Conservation (phyloP, 2,329 filamentous ascomycete genomes). For the Trematosphaeria pertusa region DNA sequence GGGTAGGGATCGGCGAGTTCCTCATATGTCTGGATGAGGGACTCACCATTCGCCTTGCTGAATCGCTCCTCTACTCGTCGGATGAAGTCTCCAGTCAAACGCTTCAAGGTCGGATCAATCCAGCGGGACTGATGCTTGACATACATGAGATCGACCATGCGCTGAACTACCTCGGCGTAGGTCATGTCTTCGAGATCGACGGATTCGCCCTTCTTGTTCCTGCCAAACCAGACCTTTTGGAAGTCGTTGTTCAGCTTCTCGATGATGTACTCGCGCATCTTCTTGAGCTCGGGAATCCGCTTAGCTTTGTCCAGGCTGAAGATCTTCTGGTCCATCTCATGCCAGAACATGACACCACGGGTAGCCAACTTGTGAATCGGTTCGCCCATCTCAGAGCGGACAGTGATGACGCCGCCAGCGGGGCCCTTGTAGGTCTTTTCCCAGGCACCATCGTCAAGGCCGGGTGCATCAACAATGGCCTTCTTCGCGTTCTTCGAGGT, state of each 20-base stretch:
- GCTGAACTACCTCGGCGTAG: conserved; percentile 54
- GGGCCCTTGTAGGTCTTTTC: conserved; percentile 66
- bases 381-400: conserved; percentile 98
- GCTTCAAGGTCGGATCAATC: conserved; percentile 72
- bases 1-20: conserved; percentile 85
- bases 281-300: conserved; percentile 51
- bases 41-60: conserved; percentile 76
- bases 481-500: conserved; percentile 54
- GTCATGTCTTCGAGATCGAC: conserved; percentile 59
- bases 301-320: conserved; percentile 91
- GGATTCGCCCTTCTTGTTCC: conserved; percentile 50
- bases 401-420: conserved; percentile 92
- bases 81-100: conserved; percentile 92
- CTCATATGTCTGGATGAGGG: conserved; percentile 86
- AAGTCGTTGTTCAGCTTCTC: conserved; percentile 56
- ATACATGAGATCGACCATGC: conserved; percentile 57
- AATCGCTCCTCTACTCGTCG: conserved; percentile 97
- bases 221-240: conserved; percentile 58
- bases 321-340: conserved; percentile 98
- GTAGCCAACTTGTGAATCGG: conserved; percentile 99
- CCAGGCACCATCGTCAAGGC: conserved; percentile 54
- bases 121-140: conserved; percentile 54
- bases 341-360: conserved; percentile 94
- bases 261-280: conserved; percentile 55
- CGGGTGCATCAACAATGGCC: conserved; percentile 53